Evolutionary conservation across 148 eudicot genomes (phyloP).

Genomic region (Silene latifolia): DNA sequence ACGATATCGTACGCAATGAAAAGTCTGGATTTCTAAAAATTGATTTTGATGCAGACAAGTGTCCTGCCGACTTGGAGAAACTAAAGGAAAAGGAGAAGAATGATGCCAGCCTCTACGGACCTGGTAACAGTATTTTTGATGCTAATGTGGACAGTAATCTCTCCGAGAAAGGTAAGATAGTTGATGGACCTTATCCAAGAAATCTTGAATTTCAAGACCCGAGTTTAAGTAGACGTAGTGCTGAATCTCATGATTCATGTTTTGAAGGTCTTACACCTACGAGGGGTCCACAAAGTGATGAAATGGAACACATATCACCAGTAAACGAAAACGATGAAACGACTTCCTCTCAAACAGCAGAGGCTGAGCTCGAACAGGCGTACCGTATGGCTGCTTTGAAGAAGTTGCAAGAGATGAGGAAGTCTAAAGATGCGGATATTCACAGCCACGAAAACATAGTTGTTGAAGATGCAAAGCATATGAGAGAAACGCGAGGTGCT

Average conservation of each 20-base stretch:
- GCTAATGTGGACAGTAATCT: neutral
- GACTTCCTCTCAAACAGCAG: constrained; percentile 3
- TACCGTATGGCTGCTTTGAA: constrained; percentile 31
- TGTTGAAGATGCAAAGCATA: constrained; percentile 8
- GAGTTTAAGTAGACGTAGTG: constrained; percentile 4
- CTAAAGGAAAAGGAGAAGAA: neutral
- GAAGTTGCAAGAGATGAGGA: constrained; percentile 30
- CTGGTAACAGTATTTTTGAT: neutral
- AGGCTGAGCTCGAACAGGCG: constrained; percentile 24
- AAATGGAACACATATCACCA: neutral
- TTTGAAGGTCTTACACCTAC: neutral
- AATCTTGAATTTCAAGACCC: constrained; percentile 4
- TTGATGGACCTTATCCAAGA: neutral
- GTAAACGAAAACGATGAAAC: neutral
- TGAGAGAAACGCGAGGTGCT: neutral
- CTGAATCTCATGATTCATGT: neutral
- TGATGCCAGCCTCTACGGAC: neutral
- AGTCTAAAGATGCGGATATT: constrained; percentile 9
- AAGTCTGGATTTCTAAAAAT: constrained; percentile 1
- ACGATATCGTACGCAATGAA: neutral
- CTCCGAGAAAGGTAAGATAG: constrained; percentile 5
- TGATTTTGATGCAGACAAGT: constrained; percentile 11
- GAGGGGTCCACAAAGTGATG: neutral
- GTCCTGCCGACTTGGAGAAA: neutral
- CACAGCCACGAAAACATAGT: neutral